Base-by-base conservation (phyloP, 352 stramenopile species). In the Globisporangium polare region DNA sequence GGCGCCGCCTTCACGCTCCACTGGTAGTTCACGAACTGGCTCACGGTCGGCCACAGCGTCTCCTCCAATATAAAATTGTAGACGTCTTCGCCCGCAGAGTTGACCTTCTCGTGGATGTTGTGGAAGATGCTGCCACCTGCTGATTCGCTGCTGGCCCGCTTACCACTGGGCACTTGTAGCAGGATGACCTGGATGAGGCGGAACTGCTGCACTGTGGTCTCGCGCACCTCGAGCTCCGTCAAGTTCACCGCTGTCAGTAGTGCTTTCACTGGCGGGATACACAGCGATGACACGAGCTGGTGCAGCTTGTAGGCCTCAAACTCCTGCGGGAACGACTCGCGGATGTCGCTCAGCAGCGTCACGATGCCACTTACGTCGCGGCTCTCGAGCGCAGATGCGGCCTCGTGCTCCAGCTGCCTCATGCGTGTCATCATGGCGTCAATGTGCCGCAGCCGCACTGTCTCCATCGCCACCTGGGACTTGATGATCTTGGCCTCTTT, bases 31-130 rank as follows among this genome's bases (percentile, higher is more conserved):
- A 94, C 72, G 20, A 77, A 88, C 29, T 91, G 83, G 37, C 78
- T 73, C 55, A 86, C 72, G 15, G 75, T 71, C 20, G 80, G 80
- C 85, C 85, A 94, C 12, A 94, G 64, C 5, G 76, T 74, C 64
- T 92, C 80, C 58, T 94, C 85, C 33, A 94, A 60, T 4, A 94
- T 77, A 42, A 77, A 84, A 54, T 94, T 94, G 68, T 90, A 92
- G 12, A 90, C 58, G 27, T 90, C 78, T 51, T 87, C 77, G 10
- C 79, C 78, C 18, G 80, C 63, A 4, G 66, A 74, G 63, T 77
- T 75, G 0, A 73, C 70, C 50, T 89, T 87, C 41, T 91, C 80
- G 41, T 75, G 76, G 49, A 93, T 91, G 17, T 88, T 68, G 10
- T 83, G 77, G 29, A 91, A 82, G 13, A 90, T 69, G 50, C 67